Percentiles rank a stretch among this genome's conserved stretches.
phyloP scores from a whole-genome alignment of 1,139 yeast species.

The Pichia inconspicua region DNA sequence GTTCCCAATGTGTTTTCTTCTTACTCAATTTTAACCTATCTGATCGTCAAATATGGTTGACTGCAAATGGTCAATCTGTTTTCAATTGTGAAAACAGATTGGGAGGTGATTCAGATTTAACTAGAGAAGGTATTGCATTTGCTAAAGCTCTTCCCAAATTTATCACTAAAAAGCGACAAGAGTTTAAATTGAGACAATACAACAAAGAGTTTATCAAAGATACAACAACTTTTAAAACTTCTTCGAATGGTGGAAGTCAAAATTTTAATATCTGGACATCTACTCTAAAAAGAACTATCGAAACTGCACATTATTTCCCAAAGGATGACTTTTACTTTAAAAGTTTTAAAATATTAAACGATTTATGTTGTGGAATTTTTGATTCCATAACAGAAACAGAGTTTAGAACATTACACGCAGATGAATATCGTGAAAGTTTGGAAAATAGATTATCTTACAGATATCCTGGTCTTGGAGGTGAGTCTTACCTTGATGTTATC shows the following conservation, averaged over 20 bases:
- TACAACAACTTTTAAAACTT: conserved; percentile 16
- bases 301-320: conserved; percentile 27
- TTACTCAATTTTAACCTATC: conserved; percentile 28
- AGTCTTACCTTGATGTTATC: conserved; percentile 29
- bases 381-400: conserved; percentile 26
- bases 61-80: conserved; percentile 28
- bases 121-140: conserved; percentile 24
- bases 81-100: conserved; percentile 20
- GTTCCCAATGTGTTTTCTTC: conserved; percentile 30
- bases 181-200: conserved; percentile 26
- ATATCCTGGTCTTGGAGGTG: conserved; percentile 30
- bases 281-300: conserved; percentile 25
- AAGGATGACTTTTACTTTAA: conserved; percentile 24
- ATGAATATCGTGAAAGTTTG: conserved; percentile 24
- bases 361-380: conserved; percentile 27
- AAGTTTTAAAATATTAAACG: conserved; percentile 28
- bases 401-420: conserved; percentile 20
- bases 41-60: conserved; percentile 31
- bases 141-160: conserved; percentile 29
- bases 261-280: conserved; percentile 30
- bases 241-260: conserved; percentile 15
- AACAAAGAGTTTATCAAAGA: conserved; percentile 26
- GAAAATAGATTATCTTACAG: conserved; percentile 25
- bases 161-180: conserved; percentile 26
- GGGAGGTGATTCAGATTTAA: conserved; percentile 29